Evolutionary conservation across 345 rosid genomes (phyloP).

Genomic region (Eucalyptus rudis): DNA sequence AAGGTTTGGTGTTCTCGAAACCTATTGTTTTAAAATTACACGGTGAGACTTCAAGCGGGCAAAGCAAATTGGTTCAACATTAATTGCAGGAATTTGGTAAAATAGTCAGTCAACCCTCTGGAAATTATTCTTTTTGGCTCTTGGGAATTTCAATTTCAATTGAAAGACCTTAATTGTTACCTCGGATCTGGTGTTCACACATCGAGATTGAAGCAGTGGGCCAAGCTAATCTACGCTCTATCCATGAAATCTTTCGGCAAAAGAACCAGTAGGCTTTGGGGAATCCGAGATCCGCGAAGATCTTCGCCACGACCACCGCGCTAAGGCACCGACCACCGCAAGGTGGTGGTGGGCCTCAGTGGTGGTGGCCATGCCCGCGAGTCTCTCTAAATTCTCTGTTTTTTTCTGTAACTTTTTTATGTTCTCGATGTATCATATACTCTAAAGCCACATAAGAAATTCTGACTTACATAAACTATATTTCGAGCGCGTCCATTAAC

Average conservation of each 20-base stretch:
- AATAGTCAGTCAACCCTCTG: background rate
- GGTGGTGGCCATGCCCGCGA: background rate
- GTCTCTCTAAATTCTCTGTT: background rate
- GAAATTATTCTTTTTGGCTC: background rate
- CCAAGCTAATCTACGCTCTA: background rate
- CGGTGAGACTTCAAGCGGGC: background rate
- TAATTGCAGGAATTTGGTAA: background rate
- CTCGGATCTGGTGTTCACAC: background rate
- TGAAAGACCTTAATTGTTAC: background rate
- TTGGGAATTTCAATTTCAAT: background rate
- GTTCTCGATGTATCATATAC: background rate
- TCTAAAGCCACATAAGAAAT: background rate
- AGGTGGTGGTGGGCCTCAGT: background rate
- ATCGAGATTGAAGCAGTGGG: background rate
- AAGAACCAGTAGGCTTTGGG: background rate
- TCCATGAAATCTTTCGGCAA: background rate
- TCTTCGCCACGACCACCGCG: background rate
- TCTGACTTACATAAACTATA: background rate
- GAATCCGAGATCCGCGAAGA: background rate
- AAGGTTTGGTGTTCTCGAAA: background rate
- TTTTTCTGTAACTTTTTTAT: background rate
- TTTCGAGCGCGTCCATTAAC: background rate
- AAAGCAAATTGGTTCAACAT: background rate
- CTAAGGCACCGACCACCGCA: background rate
- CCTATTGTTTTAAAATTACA: background rate